These are phyloP conservation scores for Pseudonitzschia multistriata DNA, from an alignment of 108 stramenopile species.

Conservation along the genomic window DNA sequence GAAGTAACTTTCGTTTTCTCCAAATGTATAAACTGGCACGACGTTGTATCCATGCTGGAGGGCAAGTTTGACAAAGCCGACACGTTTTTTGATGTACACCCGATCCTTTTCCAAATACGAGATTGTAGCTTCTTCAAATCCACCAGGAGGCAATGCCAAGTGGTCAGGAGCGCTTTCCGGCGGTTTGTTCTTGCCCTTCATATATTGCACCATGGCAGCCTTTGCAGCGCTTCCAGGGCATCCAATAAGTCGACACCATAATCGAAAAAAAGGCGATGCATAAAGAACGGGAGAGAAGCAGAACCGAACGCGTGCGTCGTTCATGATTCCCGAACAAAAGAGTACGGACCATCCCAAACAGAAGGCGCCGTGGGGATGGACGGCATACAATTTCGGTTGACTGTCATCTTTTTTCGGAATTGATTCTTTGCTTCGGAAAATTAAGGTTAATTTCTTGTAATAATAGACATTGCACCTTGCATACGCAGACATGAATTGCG, in stretches of 20 bases:
- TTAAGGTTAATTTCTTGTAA: constrained; percentile 31
- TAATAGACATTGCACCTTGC: constrained; percentile 26
- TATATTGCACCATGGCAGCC: constrained; percentile 18
- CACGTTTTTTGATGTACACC: constrained; percentile 55
- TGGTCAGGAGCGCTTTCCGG: neutral
- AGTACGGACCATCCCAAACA: constrained; percentile 57
- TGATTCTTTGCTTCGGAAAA: constrained; percentile 38
- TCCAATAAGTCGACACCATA: constrained; percentile 40
- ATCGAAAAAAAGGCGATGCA: constrained; percentile 55
- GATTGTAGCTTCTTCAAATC: constrained; percentile 76
- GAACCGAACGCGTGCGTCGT: constrained; percentile 37
- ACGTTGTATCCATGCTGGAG: constrained; percentile 56
- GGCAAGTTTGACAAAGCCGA: constrained; percentile 62
- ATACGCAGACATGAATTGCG: constrained; percentile 15
- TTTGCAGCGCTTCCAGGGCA: constrained; percentile 50
- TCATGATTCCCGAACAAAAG: constrained; percentile 18
- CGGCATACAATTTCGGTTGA: constrained; percentile 43
- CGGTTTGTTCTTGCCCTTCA: constrained; percentile 1
- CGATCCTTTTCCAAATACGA: constrained; percentile 42
- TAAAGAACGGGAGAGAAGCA: constrained; percentile 57
- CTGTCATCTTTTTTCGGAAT: constrained; percentile 15
- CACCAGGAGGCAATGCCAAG: constrained; percentile 65
- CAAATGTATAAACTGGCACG: constrained; percentile 67
- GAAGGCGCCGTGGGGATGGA: constrained; percentile 66
- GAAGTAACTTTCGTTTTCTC: constrained; percentile 48